Base-by-base conservation (phyloP, 2,329 filamentous ascomycete species). In the Penicillium sp. region DNA sequence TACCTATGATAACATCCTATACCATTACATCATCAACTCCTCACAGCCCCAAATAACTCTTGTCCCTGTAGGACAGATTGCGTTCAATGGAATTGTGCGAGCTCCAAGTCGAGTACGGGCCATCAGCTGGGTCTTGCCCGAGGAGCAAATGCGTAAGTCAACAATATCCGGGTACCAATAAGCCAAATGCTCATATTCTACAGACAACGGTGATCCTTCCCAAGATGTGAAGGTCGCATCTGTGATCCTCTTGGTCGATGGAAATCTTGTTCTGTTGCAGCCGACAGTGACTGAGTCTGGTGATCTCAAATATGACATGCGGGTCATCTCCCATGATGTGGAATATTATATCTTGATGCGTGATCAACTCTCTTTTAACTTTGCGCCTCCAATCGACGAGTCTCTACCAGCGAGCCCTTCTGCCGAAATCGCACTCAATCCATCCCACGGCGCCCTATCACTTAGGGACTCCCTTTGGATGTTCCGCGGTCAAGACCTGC, bases 241-340 rank as follows among this genome's bases (percentile, higher is more conserved):
- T 0, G 93, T 99, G 13, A 79, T 99, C 14, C 96, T 99, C 68
- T 82, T 99, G n/a, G 93, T 99, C 2, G 95, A 99, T 70, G 95
- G 93, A 29, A 99, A 99, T 73, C 84, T 99, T 21, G 95, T 98
- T 11, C 79, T 98, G 37, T 82, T 99, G 49, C 91, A 96, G 63
- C 93, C 95, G 1, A 93, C 91, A 0, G 81, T 91, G 5, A 93
- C 90, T 51, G 90, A 90, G 49, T 85, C 89, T 44, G 90, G 90
- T 5, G 89, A 92, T 65, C 82, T 97, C 51, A 98, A 97, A 78
- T 99, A 99, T 70, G 93, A 98, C 70, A 99, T 99, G 95, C 89
- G 93, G 10, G 89, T 98, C 57, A 89, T 99, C 70, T 92, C 93
- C 13, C 91, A 97, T 68, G 96, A 96, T 67, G 92, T 98, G 42